Conservation (phyloP, 2,329 filamentous ascomycete genomes). For the Alternaria atra region DNA sequence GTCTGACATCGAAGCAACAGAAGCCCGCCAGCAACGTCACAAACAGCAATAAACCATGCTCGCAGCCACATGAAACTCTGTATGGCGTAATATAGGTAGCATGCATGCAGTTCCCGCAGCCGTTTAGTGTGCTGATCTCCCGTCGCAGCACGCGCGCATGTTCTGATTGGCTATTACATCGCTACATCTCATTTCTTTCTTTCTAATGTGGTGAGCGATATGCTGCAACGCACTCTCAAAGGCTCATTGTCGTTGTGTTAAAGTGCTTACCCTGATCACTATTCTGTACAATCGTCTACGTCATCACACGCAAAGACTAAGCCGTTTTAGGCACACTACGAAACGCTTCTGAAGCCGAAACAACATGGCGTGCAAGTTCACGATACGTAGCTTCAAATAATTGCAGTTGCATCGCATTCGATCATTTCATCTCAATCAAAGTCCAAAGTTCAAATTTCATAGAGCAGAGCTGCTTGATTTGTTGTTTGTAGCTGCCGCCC, state of each 20-base stretch:
- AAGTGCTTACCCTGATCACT: not conserved
- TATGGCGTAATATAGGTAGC: not conserved
- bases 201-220: not conserved
- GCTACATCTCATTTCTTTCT: not conserved
- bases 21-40: not conserved
- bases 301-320: slow-evolving; percentile 31
- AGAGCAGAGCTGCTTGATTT: too few species aligned
- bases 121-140: slow-evolving; percentile 2
- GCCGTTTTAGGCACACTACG: slow-evolving; percentile 24
- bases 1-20: not conserved
- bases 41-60: not conserved
- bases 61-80: not conserved
- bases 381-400: slow-evolving; percentile 4
- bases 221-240: not conserved
- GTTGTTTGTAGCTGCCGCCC: not conserved
- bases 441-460: too few species aligned
- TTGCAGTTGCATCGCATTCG: too few species aligned
- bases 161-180: not conserved
- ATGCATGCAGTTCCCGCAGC: not conserved
- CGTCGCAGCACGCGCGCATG: not conserved
- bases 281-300: slow-evolving; percentile 30
- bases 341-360: slow-evolving; percentile 29
- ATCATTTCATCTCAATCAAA: too few species aligned
- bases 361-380: slow-evolving; percentile 31
- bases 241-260: not conserved